Percentiles rank a stretch among this genome's conserved stretches.
phyloP scores from a whole-genome alignment of 169 alveolate species.

The Amoebophrya sp. region DNA sequence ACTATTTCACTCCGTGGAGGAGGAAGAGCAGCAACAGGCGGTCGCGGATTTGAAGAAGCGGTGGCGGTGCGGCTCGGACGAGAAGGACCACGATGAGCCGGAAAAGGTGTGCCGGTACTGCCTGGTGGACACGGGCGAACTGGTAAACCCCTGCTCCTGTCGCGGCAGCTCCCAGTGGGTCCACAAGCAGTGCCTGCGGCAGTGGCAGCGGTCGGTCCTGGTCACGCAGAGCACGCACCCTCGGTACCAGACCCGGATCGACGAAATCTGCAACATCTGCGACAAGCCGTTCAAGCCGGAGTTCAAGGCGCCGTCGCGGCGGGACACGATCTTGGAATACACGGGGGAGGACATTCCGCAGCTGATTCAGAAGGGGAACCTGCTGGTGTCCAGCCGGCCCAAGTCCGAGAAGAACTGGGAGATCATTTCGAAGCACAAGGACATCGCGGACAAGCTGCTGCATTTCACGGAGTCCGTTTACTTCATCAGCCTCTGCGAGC shows the following conservation, averaged over 20 bases:
- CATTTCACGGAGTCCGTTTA: constrained; percentile 41
- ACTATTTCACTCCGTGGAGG: constrained; percentile 42
- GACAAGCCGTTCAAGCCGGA: constrained; percentile 42
- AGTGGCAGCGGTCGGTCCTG: constrained; percentile 42
- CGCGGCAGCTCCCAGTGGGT: constrained; percentile 46
- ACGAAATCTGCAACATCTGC: constrained; percentile 41
- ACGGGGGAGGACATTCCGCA: constrained; percentile 43
- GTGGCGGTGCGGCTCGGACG: background rate
- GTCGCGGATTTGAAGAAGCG: background rate
- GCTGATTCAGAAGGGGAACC: constrained; percentile 39
- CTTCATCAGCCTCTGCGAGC: constrained; percentile 39
- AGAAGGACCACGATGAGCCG: background rate
- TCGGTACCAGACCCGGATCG: constrained; percentile 40
- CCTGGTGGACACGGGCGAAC: constrained; percentile 41
- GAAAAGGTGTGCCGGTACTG: constrained; percentile 40
- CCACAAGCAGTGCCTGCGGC: constrained; percentile 43
- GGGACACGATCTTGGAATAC: constrained; percentile 38
- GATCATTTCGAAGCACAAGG: constrained; percentile 35
- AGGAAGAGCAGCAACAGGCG: constrained; percentile 38
- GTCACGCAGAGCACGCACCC: constrained; percentile 43
- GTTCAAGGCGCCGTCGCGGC: constrained; percentile 36
- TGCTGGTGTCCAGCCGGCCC: constrained; percentile 38
- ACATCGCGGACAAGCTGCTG: constrained; percentile 26
- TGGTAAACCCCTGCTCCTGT: constrained; percentile 41
- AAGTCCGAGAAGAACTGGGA: constrained; percentile 43